These are phyloP conservation scores for Sarocladiaceae sp. DNA, from an alignment of 2,329 filamentous ascomycete genomes.

Conservation along the genomic window DNA sequence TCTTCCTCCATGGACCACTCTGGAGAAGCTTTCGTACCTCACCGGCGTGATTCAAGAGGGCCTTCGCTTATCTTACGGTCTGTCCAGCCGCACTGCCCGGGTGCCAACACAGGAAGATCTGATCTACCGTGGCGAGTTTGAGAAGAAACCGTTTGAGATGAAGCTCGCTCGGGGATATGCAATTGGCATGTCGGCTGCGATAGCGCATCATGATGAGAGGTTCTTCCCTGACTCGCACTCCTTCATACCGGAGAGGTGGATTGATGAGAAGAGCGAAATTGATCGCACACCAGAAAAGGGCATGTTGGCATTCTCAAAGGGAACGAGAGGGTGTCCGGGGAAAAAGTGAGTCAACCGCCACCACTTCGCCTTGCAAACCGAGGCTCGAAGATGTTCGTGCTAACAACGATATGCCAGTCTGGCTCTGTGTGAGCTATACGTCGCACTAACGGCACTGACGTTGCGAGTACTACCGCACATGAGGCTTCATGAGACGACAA, in stretches of 20 bases:
- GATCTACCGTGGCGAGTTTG: constrained; percentile 19
- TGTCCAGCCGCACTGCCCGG: constrained; percentile 21
- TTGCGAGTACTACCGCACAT: constrained; percentile 22
- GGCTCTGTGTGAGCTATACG: constrained; percentile 23
- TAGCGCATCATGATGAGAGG: constrained; percentile 29
- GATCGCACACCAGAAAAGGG: constrained; percentile 23
- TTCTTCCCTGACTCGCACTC: constrained; percentile 27
- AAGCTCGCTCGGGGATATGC: constrained; percentile 27
- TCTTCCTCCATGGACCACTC: constrained; percentile 19
- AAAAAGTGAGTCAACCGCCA: constrained; percentile 13
- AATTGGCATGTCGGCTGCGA: constrained; percentile 28
- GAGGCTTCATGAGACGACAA: constrained; percentile 21
- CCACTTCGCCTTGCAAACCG: neutral
- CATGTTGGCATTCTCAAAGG: constrained; percentile 32
- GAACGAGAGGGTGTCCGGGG: constrained; percentile 30
- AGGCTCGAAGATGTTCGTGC: neutral
- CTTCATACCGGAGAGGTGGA: constrained; percentile 32
- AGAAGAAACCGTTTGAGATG: constrained; percentile 15
- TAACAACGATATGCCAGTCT: constrained; percentile 16
- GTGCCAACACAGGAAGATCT: constrained; percentile 24
- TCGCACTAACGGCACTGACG: constrained; percentile 18
- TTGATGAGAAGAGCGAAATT: constrained; percentile 21
- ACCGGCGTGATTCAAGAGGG: constrained; percentile 30
- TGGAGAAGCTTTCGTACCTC: constrained; percentile 30
- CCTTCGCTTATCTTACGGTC: constrained; percentile 27